Conservation (phyloP, 441 rosid species). For the Biscutella laevigata region DNA sequence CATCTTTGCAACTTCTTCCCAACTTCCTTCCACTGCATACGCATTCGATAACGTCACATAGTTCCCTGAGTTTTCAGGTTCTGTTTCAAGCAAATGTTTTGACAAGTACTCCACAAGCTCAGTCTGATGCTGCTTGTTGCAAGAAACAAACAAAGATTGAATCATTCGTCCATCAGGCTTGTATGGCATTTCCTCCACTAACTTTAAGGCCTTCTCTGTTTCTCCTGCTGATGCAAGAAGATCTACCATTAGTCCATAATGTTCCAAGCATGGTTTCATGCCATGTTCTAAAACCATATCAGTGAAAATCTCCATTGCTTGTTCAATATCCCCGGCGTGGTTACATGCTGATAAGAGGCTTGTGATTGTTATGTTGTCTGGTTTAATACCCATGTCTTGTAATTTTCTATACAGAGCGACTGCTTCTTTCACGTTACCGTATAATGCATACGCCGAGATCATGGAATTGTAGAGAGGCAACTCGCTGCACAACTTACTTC, state of each 20-base stretch:
- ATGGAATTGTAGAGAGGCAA: slow-evolving; percentile 38
- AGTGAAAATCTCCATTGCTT: slow-evolving; percentile 35
- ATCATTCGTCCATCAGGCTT: slow-evolving; percentile 40
- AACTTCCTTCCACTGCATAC: slow-evolving; percentile 42
- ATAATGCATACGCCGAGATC: slow-evolving; percentile 39
- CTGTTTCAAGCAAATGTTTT: slow-evolving; percentile 28
- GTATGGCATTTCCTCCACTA: slow-evolving; percentile 31
- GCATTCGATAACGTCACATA: slow-evolving; percentile 45
- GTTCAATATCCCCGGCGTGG: slow-evolving; percentile 32
- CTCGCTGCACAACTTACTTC: slow-evolving; percentile 21
- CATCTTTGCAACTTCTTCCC: slow-evolving; percentile 36
- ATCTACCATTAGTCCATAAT: slow-evolving; percentile 38
- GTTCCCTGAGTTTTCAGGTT: slow-evolving; percentile 41
- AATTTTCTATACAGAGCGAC: slow-evolving; percentile 23
- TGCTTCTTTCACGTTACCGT: slow-evolving; percentile 37
- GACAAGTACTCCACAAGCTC: slow-evolving; percentile 35
- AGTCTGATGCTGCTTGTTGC: slow-evolving; percentile 31
- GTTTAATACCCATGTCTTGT: slow-evolving; percentile 25
- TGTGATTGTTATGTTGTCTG: slow-evolving; percentile 45
- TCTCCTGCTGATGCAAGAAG: slow-evolving; percentile 41
- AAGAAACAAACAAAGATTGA: slow-evolving; percentile 37
- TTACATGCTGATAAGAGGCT: slow-evolving; percentile 36
- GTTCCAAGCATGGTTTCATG: slow-evolving; percentile 37
- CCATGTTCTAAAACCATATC: slow-evolving; percentile 28
- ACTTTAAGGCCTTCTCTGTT: slow-evolving; percentile 33